Conservation (phyloP, 345 rosid genomes). For the Excoecaria cochinchinensis region DNA sequence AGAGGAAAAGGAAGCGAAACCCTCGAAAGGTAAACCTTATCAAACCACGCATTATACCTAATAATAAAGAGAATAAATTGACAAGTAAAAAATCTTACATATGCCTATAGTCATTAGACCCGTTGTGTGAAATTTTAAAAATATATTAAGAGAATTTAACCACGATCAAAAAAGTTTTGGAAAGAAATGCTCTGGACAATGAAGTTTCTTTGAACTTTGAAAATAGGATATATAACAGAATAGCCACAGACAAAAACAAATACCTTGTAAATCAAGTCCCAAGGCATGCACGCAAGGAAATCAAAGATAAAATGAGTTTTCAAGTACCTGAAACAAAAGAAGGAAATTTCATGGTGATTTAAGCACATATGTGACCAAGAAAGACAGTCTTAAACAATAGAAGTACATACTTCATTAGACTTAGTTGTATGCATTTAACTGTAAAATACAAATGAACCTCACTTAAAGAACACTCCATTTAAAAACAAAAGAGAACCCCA, state of each 20-base stretch:
- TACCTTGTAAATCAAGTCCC: conserved; percentile 86
- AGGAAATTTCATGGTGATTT: background rate
- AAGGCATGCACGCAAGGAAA: conserved; percentile 73
- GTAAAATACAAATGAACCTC: background rate
- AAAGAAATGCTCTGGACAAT: background rate
- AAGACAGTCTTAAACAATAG: too few relatives aligned
- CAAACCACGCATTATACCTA: background rate
- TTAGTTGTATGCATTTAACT: too few relatives aligned
- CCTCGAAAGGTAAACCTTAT: background rate
- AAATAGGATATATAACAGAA: background rate
- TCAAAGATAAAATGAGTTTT: conserved; percentile 68
- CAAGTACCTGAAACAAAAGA: conserved; percentile 52
- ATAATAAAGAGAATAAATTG: background rate
- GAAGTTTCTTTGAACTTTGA: background rate
- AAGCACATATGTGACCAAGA: too few relatives aligned
- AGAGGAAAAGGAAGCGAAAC: background rate
- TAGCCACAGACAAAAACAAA: background rate
- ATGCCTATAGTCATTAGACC: background rate
- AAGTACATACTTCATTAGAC: too few relatives aligned
- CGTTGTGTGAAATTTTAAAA: background rate
- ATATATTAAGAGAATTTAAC: background rate
- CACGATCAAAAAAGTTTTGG: background rate
- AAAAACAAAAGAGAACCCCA: background rate
- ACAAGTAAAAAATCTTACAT: background rate
- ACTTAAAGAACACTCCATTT: background rate